phyloP scores from a whole-genome alignment of 1,284 basidiomycete genomes.

The Apiotrichum sp. region DNA sequence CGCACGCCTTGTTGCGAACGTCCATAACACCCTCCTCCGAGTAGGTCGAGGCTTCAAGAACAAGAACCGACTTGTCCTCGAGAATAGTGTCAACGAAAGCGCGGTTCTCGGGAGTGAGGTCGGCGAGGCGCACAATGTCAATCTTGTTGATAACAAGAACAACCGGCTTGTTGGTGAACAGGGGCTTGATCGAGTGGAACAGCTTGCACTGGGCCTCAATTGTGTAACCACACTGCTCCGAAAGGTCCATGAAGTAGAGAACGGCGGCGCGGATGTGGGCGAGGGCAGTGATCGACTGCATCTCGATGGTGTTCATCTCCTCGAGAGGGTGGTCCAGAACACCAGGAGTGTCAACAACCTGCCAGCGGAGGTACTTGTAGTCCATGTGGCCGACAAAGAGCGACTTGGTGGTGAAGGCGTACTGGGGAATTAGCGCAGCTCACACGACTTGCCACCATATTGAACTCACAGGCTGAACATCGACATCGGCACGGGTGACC shows the following conservation, averaged over 20 bases:
- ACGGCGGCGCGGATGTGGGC: conserved; percentile 87
- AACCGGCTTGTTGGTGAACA: conserved; percentile 86
- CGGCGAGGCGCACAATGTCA: conserved; percentile 77
- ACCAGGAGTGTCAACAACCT: conserved; percentile 93
- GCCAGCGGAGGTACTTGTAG: conserved; percentile 96
- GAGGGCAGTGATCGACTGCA: conserved; percentile 95
- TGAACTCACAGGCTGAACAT: conserved; percentile 66
- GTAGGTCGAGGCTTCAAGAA: conserved; percentile 80
- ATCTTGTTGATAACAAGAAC: conserved; percentile 94
- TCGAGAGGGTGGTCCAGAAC: conserved; percentile 82
- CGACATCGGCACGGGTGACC: conserved; percentile 92
- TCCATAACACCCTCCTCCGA: conserved; percentile 94
- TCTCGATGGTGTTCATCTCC: conserved; percentile 99
- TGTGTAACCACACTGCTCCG: conserved; percentile 91
- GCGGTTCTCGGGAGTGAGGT: conserved; percentile 67
- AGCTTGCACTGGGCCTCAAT: conserved; percentile 93
- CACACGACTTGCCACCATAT: neutral
- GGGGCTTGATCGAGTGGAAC: conserved; percentile 94
- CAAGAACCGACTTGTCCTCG: conserved; percentile 61
- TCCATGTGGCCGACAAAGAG: conserved; percentile 95
- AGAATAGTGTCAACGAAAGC: conserved; percentile 80
- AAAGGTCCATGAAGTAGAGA: conserved; percentile 94
- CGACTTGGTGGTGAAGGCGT: conserved; percentile 95
- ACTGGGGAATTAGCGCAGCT: conserved; percentile 36
- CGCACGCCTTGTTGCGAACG: conserved; percentile 86